phyloP scores from a whole-genome alignment of 2,329 filamentous ascomycete genomes.

The Fusarium avenaceum region DNA sequence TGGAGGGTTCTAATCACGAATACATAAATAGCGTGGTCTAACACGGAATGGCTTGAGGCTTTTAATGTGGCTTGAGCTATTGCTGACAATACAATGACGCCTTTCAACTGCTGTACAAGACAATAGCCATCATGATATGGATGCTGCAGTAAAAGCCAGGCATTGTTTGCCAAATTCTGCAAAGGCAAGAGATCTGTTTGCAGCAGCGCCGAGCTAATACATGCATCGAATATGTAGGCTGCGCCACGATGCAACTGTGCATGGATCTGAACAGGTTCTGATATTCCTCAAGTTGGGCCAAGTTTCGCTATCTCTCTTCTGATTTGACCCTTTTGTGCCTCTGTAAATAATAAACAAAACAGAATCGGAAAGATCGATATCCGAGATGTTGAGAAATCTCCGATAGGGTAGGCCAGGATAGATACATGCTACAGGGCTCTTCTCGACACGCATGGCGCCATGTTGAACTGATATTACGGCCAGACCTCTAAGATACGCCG shows the following conservation, averaged over 20 bases:
- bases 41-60: conserved; percentile 20
- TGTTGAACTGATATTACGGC: conserved; percentile 36
- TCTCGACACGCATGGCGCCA: conserved; percentile 28
- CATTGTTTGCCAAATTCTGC: conserved; percentile 25
- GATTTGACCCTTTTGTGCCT: conserved; percentile 15
- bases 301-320: conserved; percentile 8
- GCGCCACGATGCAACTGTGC: conserved; percentile 34
- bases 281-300: conserved; percentile 10
- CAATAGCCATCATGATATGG: conserved; percentile 5
- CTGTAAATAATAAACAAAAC: conserved; percentile 37
- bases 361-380: conserved; percentile 42
- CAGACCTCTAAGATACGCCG: conserved; percentile 22
- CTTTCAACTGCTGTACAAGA: conserved; percentile 6
- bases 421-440: conserved; percentile 1
- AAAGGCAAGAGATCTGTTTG: conserved; percentile 24
- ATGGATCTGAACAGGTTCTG: conserved; percentile 36
- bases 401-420: conserved; percentile 34
- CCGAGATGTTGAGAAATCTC: conserved; percentile 38
- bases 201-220: conserved; percentile 10
- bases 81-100: conserved; percentile 31
- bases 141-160: neutral
- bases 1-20: conserved; percentile 33
- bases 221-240: conserved; percentile 34
- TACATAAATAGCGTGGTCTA: no score
- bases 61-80: conserved; percentile 24